Evolutionary conservation across 2,329 filamentous ascomycete species (phyloP).

Genomic region (Penicillium sp.): DNA sequence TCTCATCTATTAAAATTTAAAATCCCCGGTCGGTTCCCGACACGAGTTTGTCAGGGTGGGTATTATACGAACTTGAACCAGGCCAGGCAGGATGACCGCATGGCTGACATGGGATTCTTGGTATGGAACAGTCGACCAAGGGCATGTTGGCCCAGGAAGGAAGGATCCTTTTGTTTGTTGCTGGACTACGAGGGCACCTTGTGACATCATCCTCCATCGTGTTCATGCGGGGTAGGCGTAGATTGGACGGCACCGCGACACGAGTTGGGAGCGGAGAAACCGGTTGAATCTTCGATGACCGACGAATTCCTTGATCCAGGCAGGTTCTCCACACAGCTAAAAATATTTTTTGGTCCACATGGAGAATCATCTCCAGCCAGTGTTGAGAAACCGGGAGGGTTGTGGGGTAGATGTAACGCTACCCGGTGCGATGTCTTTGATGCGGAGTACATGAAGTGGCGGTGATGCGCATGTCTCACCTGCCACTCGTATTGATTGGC

Average conservation of each 20-base stretch:
- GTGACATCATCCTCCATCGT: slow-evolving; percentile 1
- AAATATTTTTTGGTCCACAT: slow-evolving; percentile 9
- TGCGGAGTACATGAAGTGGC: slow-evolving; percentile 18
- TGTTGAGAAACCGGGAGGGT: slow-evolving; percentile 9
- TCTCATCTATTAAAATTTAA: not conserved
- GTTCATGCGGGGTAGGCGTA: slow-evolving; percentile 6
- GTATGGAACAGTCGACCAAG: slow-evolving; percentile 1
- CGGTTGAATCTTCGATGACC: not conserved
- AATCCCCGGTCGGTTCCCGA: not conserved
- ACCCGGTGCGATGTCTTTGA: slow-evolving; percentile 10
- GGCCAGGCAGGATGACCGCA: slow-evolving; percentile 2
- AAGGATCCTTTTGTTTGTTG: not conserved
- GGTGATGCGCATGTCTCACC: slow-evolving; percentile 27
- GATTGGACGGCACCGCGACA: not conserved
- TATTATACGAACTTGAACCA: slow-evolving; percentile 8
- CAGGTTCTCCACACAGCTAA: slow-evolving; percentile 7
- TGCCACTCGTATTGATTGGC: slow-evolving; percentile 17
- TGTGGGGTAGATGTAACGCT: slow-evolving; percentile 17
- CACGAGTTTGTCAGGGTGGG: not conserved
- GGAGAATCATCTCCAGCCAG: slow-evolving; percentile 6
- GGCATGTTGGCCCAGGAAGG: not conserved
- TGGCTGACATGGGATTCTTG: slow-evolving; percentile 3
- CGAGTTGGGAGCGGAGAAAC: slow-evolving; percentile 10
- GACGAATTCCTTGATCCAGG: slow-evolving; percentile 3
- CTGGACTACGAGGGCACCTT: not conserved